Percentiles rank a stretch among this genome's conserved stretches.
Evolutionary conservation across 139 green algal species (phyloP).

Genomic region (Zygnema circumcarinatum): DNA sequence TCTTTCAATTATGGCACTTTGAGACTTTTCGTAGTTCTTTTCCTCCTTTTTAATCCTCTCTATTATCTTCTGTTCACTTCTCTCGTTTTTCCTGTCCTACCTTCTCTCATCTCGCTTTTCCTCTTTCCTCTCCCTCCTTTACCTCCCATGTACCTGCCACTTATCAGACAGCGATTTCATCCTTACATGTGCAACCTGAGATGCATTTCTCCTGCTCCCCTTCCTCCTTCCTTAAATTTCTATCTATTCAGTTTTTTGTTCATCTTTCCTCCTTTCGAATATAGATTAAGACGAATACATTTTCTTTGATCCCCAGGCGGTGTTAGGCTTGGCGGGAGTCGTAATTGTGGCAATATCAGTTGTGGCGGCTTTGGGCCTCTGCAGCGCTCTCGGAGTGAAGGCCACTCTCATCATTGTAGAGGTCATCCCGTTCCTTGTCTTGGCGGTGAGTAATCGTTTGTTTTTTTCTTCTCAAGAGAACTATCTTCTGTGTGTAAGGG

Average conservation of each 20-base stretch:
- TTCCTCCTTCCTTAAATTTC: neutral
- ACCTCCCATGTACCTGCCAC: neutral
- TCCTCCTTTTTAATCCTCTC: neutral
- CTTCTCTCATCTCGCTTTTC: neutral
- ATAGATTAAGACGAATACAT: neutral
- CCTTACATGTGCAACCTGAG: neutral
- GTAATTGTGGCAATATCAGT: constrained; percentile 78
- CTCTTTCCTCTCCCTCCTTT: neutral
- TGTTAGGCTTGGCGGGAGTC: constrained; percentile 78
- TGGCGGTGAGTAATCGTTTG: constrained; percentile 69
- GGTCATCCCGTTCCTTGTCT: constrained; percentile 91
- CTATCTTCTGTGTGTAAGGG: too few relatives aligned
- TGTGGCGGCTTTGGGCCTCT: constrained; percentile 67
- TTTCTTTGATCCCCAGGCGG: constrained; percentile 31
- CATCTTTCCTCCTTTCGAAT: too few relatives aligned
- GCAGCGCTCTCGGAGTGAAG: constrained; percentile 61
- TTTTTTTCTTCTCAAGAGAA: too few relatives aligned
- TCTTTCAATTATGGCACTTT: neutral
- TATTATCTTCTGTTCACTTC: neutral
- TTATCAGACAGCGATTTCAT: neutral
- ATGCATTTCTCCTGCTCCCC: neutral
- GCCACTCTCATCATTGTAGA: constrained; percentile 84
- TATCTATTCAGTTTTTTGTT: neutral
- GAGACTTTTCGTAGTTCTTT: neutral
- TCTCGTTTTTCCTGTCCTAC: neutral